Conservation (phyloP, 2,329 filamentous ascomycete species). For the Purpureocillium takamizusanense region DNA sequence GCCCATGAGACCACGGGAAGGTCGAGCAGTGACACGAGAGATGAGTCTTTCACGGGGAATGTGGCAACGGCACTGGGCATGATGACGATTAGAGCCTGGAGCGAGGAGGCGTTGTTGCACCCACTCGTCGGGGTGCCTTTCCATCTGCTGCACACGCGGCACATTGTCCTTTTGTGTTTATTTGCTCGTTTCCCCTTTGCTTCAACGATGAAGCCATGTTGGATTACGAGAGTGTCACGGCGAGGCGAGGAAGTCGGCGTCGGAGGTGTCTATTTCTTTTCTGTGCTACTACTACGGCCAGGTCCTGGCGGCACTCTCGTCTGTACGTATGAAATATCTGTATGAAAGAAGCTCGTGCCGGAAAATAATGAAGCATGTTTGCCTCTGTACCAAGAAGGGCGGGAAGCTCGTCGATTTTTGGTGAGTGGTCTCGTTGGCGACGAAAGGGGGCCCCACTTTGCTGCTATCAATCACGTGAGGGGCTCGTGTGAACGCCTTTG, state of each 20-base stretch:
- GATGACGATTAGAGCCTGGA: not conserved
- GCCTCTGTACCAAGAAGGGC: no score
- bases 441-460: no score
- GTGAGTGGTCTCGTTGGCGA: no score
- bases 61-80: not conserved
- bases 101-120: not conserved
- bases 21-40: not conserved
- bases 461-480: no score
- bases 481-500: no score
- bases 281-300: not conserved
- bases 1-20: not conserved
- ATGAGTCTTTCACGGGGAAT: not conserved
- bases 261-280: slow-evolving; percentile 3
- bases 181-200: not conserved
- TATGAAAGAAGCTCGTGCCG: not conserved
- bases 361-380: not conserved
- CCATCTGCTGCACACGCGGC: no score
- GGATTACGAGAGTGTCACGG: slow-evolving; percentile 1
- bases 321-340: slow-evolving; percentile 7
- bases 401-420: no score
- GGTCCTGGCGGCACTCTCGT: slow-evolving; percentile 2
- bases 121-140: no score
- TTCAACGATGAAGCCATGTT: slow-evolving; percentile 4
- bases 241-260: slow-evolving; percentile 2
- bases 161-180: not conserved